phyloP scores from a whole-genome alignment of 495 filamentous ascomycete species.

The Penicillium ochrochloron region DNA sequence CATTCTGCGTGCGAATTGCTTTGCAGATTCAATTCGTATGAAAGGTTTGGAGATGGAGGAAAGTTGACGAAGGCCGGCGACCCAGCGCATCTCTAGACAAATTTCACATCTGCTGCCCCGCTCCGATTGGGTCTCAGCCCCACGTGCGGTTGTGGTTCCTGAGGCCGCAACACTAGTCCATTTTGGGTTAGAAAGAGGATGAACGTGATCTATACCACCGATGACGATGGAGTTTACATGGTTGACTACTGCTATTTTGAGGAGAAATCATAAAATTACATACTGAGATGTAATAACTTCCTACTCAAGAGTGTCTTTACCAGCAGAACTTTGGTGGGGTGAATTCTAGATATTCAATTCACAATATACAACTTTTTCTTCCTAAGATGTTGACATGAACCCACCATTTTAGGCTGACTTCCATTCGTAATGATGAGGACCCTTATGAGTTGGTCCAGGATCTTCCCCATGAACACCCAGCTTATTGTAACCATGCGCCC shows the following conservation, averaged over 20 bases:
- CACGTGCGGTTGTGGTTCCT: constrained; percentile 10
- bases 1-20: constrained; percentile 54
- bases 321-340: background rate
- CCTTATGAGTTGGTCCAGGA: constrained; percentile 45
- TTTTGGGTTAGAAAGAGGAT: background rate
- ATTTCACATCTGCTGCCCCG: constrained; percentile 21
- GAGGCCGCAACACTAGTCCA: background rate
- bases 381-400: too few relatives aligned
- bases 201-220: constrained; percentile 1
- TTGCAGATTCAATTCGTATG: constrained; percentile 40
- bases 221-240: background rate
- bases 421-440: constrained; percentile 52
- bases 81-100: constrained; percentile 25
- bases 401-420: constrained; percentile 29
- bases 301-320: background rate
- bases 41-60: constrained; percentile 39
- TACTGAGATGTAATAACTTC: too few relatives aligned
- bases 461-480: constrained; percentile 47
- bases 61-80: constrained; percentile 28
- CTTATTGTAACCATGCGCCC: constrained; percentile 69
- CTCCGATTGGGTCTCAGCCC: constrained; percentile 29
- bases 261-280: background rate
- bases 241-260: background rate
- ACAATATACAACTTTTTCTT: background rate
- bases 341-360: background rate